Evolutionary conservation across 2,329 filamentous ascomycete species (phyloP).

Genomic region (Cladosporium sp.): DNA sequence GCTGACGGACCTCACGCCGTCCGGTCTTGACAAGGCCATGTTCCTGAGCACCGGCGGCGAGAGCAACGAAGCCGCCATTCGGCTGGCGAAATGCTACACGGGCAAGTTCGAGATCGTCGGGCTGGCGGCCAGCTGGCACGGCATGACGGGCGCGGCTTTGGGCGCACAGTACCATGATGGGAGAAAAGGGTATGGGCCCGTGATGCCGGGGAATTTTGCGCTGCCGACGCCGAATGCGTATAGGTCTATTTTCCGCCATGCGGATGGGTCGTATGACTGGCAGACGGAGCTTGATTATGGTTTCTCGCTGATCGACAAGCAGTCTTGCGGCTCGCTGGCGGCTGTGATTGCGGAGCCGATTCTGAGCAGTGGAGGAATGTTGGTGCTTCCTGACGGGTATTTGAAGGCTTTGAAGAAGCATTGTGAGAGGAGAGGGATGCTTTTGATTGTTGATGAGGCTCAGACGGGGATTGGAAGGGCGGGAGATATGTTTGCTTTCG

Average conservation of each 20-base stretch:
- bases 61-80: slow-evolving; percentile 55
- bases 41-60: slow-evolving; percentile 54
- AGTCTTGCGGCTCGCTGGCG: slow-evolving; percentile 58
- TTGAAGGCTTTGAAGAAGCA: slow-evolving; percentile 52
- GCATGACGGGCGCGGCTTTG: slow-evolving; percentile 52
- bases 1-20: slow-evolving; percentile 47
- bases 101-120: slow-evolving; percentile 63
- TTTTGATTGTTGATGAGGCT: slow-evolving; percentile 58
- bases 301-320: slow-evolving; percentile 57
- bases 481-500: slow-evolving; percentile 57
- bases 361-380: slow-evolving; percentile 57
- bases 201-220: slow-evolving; percentile 53
- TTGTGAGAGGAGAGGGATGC: slow-evolving; percentile 52
- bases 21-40: slow-evolving; percentile 51
- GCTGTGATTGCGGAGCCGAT: slow-evolving; percentile 62
- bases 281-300: slow-evolving; percentile 61
- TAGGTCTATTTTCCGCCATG: slow-evolving; percentile 56
- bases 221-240: slow-evolving; percentile 60
- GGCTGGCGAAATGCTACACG: slow-evolving; percentile 60
- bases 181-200: slow-evolving; percentile 43
- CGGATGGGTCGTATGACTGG: slow-evolving; percentile 63
- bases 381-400: slow-evolving; percentile 56
- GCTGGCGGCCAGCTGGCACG: slow-evolving; percentile 57
- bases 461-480: slow-evolving; percentile 56
- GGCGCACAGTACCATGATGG: slow-evolving; percentile 54